Base-by-base conservation (phyloP, 176 grass and related monocot genomes). In the Tillandsia fasciculata region DNA sequence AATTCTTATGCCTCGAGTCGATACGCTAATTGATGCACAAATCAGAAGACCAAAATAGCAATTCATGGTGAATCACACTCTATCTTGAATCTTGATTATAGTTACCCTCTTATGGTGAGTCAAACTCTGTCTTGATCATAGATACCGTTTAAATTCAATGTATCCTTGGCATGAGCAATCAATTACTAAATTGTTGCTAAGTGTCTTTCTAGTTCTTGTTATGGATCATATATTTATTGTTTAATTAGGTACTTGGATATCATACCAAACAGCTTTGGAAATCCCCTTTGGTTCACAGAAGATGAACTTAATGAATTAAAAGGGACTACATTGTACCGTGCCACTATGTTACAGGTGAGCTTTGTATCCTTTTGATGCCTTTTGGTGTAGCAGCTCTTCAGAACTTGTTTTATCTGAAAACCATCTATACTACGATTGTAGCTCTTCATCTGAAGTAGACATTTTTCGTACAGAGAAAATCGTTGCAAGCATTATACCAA, bases 241-340 rank as follows among this genome's bases (percentile, higher is more conserved):
- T 59, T 8, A 11, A 53, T 1, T 65, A 97, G 93, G 74, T 97
- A 92, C 50, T 61, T 97, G 68, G 89, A 92, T 59, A 81, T 97
- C 76, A 77, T 97, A 54, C 93, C 93, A 2, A 87, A 76, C 72
- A 90, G 78, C 75, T 97, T 97, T 66, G 79, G 72, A 22, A 97
- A 83, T 33, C 81, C 93, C 51, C 54, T 90, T 51, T 97, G 93
- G 93, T 97, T 97, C 20, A 53, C 56, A 0, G 86, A 92, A 1
- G 69, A 79, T 6, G 86, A 90, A 71, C 86, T 97, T 51, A 83
- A 79, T 29, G 93, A 87, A 64, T 53, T 97, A 81, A 74, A 81
- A 90, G 93, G 93, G 13, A 92, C 93, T 0, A 92, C 93, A 9
- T 72, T 97, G 59, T 74, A 92, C 54, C 83, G 73, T 57, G 93